These are phyloP conservation scores for Fusarium stilboides DNA, from an alignment of 2,329 filamentous ascomycete species.

Conservation along the genomic window DNA sequence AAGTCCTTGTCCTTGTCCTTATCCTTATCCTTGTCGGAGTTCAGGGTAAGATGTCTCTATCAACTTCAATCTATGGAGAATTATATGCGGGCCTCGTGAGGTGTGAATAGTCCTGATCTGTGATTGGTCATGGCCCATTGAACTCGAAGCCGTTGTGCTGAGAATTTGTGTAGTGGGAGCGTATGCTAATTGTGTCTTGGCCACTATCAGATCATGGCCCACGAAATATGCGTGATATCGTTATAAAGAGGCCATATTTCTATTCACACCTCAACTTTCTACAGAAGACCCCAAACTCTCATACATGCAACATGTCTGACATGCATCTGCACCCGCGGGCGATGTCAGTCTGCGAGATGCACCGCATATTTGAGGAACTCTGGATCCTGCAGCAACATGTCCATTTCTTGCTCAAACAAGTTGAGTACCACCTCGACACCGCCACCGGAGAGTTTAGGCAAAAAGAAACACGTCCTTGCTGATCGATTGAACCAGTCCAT, in stretches of 20 bases:
- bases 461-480: not conserved
- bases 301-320: not conserved
- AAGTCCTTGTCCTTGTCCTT: not conserved
- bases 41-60: not conserved
- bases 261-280: not conserved
- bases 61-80: not conserved
- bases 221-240: not conserved
- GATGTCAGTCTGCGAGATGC: not conserved
- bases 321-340: not conserved
- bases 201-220: no score
- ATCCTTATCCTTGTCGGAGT: not conserved
- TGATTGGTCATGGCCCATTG: not conserved
- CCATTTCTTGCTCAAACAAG: not conserved
- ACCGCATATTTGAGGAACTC: not conserved
- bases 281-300: not conserved
- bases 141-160: no score
- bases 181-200: not conserved
- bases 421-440: not conserved
- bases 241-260: not conserved
- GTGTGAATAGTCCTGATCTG: not conserved
- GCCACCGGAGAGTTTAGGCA: not conserved
- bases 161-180: not conserved
- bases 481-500: not conserved
- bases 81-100: not conserved
- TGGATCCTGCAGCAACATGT: not conserved